A percentile compares a stretch with the other conserved stretches of the same genome.
These are phyloP conservation scores for Camptophora hylomeconis DNA, from an alignment of 2,329 filamentous ascomycete species.

Conservation along the genomic window DNA sequence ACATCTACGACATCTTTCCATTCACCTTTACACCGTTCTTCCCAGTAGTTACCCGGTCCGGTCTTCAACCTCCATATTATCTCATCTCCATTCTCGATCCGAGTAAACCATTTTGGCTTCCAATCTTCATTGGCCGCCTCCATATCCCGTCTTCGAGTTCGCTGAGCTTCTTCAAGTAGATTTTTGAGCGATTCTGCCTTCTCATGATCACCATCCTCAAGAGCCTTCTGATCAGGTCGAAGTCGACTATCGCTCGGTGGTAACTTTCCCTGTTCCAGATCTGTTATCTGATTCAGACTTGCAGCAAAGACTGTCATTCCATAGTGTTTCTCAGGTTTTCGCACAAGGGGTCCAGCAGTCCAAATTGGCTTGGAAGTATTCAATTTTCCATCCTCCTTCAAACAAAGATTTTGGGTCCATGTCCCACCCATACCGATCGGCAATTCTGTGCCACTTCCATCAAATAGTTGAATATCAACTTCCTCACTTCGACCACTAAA, in stretches of 20 bases:
- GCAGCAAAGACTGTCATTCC: conserved; percentile 82
- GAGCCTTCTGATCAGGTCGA: conserved; percentile 73
- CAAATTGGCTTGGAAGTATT: conserved; percentile 58
- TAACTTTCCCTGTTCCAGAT: conserved; percentile 59
- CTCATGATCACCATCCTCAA: conserved; percentile 72
- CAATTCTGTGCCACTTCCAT: conserved; percentile 50
- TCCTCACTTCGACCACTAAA: conserved; percentile 92
- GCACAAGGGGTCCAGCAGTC: conserved; percentile 64
- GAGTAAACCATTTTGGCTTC: conserved; percentile 73
- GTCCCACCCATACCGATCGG: conserved; percentile 62
- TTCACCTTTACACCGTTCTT: conserved; percentile 55
- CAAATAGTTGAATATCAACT: conserved; percentile 62
- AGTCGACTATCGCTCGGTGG: conserved; percentile 73
- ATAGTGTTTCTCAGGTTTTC: conserved; percentile 67
- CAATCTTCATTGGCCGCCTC: conserved; percentile 63
- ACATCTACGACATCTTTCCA: conserved; percentile 51
- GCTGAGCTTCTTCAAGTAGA: conserved; percentile 72
- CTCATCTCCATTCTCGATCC: conserved; percentile 38
- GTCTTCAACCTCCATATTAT: conserved; percentile 64
- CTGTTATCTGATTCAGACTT: conserved; percentile 73
- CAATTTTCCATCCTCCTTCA: conserved; percentile 49
- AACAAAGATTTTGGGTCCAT: conserved; percentile 65
- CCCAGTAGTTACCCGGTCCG: conserved; percentile 87
- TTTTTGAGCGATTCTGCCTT: conserved; percentile 73
- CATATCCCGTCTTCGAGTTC: conserved; percentile 57